Evolutionary conservation across 2,329 filamentous ascomycete genomes (phyloP), one percentile per base, ranked within the genome.

Genomic region (Penicillium palitans): DNA sequence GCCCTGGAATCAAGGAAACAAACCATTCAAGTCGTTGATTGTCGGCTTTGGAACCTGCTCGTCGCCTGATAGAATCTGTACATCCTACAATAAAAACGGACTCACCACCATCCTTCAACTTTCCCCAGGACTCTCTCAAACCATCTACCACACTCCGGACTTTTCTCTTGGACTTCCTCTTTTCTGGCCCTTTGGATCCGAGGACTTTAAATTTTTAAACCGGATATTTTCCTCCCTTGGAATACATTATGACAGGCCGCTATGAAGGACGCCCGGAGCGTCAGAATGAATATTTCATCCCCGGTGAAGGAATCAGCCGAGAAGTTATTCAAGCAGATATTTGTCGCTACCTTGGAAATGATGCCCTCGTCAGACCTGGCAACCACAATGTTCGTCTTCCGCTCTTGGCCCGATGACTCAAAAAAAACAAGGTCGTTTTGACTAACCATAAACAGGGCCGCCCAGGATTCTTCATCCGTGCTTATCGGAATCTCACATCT

Each of bases 301-400:
- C 88, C 46, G 86, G 88, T 70, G 88, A 91, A 75, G 89, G 90
- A 72, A 93, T 93, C 76, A 89, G 90, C 74, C 87, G 89, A 68
- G 89, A 93, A 76, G 90, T 93, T 69, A 91, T 93, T 76, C 90
- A 90, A 63, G 87, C 89, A 72, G 90, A 93, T 74, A 91, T 93
- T 66, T 92, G 90, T 80, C 88, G 89, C 72, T 93, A 91, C 74
- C 83, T 93, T 67, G 90, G 90, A 70, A 91, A 91, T 75, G 90
- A 93, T 80, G 90, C 90, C 66, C 83, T 90, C 69, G 89, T 91
- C 72, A 87, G 87, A 71, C 89, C 89, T 59, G 88, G 87, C 69
- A 85, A 84, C 68, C 88, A 90, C 76, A 85, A 90, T 83, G 88
- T 91, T 83, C 68, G 81, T 73, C 67, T 66, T 64, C 69, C 66